Evolutionary conservation across 2,329 filamentous ascomycete species (phyloP).

Genomic region (Botrytis fragariae): DNA sequence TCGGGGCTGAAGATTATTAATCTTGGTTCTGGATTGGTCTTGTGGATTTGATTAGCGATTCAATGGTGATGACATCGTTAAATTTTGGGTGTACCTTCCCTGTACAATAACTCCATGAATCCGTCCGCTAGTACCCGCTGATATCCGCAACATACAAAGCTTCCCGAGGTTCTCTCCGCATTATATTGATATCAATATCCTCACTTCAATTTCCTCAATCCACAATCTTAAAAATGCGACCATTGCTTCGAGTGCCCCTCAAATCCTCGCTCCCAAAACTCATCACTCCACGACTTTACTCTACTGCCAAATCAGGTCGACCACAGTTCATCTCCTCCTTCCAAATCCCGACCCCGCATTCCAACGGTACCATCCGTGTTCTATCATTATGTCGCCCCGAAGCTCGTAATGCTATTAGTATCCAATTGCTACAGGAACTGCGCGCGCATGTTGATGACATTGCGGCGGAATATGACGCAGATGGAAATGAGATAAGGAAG

Average conservation of each 20-base stretch:
- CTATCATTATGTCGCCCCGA: constrained; percentile 82
- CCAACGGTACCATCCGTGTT: constrained; percentile 74
- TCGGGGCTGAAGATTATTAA: constrained; percentile 7
- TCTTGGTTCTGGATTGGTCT: not conserved
- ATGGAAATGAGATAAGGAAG: constrained; percentile 53
- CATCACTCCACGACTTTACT: constrained; percentile 16
- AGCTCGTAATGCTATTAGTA: constrained; percentile 89
- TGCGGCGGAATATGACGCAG: constrained; percentile 57
- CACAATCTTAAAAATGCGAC: constrained; percentile 1
- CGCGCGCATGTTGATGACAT: constrained; percentile 71
- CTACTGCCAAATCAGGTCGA: constrained; percentile 21
- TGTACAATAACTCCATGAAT: not conserved
- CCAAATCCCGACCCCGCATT: constrained; percentile 13
- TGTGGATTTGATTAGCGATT: not conserved
- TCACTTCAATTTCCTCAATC: not conserved
- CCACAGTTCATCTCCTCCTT: constrained; percentile 18
- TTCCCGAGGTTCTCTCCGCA: not conserved
- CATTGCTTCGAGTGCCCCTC: not conserved
- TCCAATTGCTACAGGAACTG: constrained; percentile 69
- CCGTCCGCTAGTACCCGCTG: not conserved
- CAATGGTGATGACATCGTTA: not conserved
- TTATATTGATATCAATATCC: not conserved
- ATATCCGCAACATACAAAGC: constrained; percentile 1
- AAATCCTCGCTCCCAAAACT: constrained; percentile 22
- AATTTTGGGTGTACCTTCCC: not conserved